phyloP scores from a whole-genome alignment of 2,329 filamentous ascomycete genomes.

The Aspergillus costaricaensis region DNA sequence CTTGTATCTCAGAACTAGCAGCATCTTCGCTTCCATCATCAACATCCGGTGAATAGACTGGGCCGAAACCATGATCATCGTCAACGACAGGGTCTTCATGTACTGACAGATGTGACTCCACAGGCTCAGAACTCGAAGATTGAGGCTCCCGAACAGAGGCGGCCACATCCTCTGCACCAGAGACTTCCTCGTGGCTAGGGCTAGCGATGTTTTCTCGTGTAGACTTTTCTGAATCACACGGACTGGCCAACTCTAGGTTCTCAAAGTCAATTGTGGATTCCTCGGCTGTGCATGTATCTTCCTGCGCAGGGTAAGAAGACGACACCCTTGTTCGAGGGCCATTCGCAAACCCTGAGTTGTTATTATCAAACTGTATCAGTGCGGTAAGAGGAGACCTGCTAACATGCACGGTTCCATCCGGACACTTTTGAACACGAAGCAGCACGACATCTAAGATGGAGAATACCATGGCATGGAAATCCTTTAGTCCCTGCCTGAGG shows the following conservation, averaged over 20 bases:
- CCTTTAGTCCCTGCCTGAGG: slow-evolving; percentile 11
- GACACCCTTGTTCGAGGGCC: slow-evolving; percentile 14
- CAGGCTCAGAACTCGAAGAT: not conserved
- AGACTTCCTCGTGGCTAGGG: not conserved
- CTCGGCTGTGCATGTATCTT: not conserved
- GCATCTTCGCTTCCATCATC: not conserved
- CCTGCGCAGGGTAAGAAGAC: not conserved
- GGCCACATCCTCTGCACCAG: not conserved
- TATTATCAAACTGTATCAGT: slow-evolving; percentile 17
- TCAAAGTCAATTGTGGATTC: not conserved
- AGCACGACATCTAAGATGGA: slow-evolving; percentile 22
- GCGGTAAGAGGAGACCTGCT: slow-evolving; percentile 15
- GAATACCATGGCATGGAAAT: slow-evolving; percentile 22
- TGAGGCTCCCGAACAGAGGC: not conserved
- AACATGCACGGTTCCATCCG: slow-evolving; percentile 7
- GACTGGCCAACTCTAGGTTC: no score
- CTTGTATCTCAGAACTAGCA: not conserved
- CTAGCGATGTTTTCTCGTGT: not conserved
- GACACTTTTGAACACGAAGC: slow-evolving; percentile 12
- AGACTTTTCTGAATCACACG: not conserved
- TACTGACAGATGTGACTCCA: not conserved
- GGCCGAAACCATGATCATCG: not conserved
- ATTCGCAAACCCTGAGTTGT: slow-evolving; percentile 7
- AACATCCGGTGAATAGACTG: not conserved
- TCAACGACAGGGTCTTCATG: not conserved